Percentiles rank a stretch among this genome's conserved stretches.
phyloP scores from a whole-genome alignment of 495 filamentous ascomycete species.

The Immersiella caudata region DNA sequence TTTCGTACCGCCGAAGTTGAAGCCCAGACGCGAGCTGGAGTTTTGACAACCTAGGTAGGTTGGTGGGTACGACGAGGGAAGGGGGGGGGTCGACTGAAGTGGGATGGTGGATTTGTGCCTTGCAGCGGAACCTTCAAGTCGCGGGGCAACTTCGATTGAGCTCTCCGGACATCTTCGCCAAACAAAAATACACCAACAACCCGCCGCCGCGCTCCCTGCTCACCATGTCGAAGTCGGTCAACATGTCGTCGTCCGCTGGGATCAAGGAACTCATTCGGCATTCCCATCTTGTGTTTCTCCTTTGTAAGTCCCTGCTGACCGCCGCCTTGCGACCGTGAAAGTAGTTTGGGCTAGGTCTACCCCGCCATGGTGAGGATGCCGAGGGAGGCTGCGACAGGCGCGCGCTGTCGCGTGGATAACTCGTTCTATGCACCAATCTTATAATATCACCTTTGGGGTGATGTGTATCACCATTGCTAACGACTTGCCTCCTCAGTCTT shows the following conservation, averaged over 20 bases:
- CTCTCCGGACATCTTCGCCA: background rate
- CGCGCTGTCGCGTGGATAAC: background rate
- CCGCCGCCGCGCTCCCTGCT: background rate
- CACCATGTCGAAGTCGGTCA: conserved; percentile 65
- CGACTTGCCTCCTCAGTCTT: conserved; percentile 62
- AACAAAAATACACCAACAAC: background rate
- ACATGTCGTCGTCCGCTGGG: conserved; percentile 71
- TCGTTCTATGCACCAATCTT: background rate
- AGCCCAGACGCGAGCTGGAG: no score
- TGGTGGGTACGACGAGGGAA: background rate
- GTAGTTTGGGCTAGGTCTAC: background rate
- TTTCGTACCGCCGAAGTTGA: no score
- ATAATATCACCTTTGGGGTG: background rate
- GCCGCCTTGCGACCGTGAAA: background rate
- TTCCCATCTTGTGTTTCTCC: conserved; percentile 75
- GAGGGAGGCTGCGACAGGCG: background rate
- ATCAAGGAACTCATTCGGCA: conserved; percentile 67
- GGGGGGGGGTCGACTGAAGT: background rate
- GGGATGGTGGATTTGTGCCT: conserved; percentile 15
- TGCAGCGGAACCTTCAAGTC: conserved; percentile 17
- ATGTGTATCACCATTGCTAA: background rate
- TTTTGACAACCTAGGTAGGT: background rate
- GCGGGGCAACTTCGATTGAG: conserved; percentile 13
- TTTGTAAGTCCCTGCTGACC: conserved; percentile 65
- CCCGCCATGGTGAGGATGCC: conserved; percentile 15